Percentiles rank a stretch among this genome's conserved stretches.
Conservation (phyloP, 805 yeast species). For the Kregervanrija delftensis region DNA sequence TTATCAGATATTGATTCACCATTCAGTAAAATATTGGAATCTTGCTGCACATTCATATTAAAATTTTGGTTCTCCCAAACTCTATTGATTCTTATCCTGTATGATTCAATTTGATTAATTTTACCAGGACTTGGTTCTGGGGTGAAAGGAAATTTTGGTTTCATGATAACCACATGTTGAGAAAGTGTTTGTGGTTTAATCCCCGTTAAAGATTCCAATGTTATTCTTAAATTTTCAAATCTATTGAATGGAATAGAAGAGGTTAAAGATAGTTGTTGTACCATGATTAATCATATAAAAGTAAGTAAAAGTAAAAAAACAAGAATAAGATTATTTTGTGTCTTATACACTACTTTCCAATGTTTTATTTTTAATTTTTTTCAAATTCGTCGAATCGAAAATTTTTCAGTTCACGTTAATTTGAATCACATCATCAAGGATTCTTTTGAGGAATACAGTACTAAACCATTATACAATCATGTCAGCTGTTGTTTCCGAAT, state of each 20-base stretch:
- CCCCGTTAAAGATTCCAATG: slow-evolving; percentile 49
- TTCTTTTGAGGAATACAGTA: background rate
- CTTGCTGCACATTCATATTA: background rate
- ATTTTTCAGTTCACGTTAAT: too few species aligned
- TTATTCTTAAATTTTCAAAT: slow-evolving; percentile 36
- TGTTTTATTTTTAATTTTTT: too few species aligned
- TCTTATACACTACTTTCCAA: too few species aligned
- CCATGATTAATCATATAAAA: slow-evolving; percentile 29
- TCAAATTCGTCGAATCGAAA: too few species aligned
- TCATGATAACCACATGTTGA: slow-evolving; percentile 42
- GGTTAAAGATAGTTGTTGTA: slow-evolving; percentile 46
- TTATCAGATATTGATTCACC: slow-evolving; percentile 15
- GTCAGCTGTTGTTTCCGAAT: slow-evolving; percentile 20
- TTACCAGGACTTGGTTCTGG: slow-evolving; percentile 52
- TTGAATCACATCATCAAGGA: too few species aligned
- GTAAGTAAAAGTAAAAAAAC: background rate
- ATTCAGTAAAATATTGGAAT: background rate
- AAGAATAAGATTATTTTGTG: background rate
- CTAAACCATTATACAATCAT: background rate
- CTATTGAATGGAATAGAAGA: slow-evolving; percentile 37
- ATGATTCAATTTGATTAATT: slow-evolving; percentile 50
- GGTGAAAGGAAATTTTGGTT: slow-evolving; percentile 43
- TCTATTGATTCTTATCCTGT: slow-evolving; percentile 42
- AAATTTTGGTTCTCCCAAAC: slow-evolving; percentile 30
- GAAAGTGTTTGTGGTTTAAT: slow-evolving; percentile 37